These are phyloP conservation scores for Psilocybe cyanescens DNA, from an alignment of 768 basidiomycete genomes.

Conservation along the genomic window DNA sequence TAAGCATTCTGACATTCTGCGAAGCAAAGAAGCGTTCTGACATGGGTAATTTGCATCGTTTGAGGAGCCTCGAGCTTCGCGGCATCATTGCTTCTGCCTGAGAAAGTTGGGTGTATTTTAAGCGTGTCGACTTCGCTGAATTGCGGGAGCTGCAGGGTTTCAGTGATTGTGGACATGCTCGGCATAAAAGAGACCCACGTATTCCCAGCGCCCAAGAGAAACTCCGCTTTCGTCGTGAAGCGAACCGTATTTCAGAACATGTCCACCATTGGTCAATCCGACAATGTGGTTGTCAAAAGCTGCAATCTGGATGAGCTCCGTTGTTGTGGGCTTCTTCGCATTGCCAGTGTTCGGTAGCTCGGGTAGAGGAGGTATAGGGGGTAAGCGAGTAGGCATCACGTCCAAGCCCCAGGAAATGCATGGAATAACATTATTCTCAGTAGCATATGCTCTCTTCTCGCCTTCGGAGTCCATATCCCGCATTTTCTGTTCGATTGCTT, in stretches of 20 bases:
- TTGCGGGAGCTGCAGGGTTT: conserved; percentile 58
- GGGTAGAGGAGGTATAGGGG: conserved; percentile 64
- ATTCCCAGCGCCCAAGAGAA: conserved; percentile 61
- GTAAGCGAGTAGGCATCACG: conserved; percentile 59
- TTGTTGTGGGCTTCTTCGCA: conserved; percentile 26
- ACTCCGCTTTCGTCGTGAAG: conserved; percentile 45
- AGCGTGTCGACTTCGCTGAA: conserved; percentile 70
- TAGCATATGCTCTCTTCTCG: conserved; percentile 36
- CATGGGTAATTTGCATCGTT: conserved; percentile 76
- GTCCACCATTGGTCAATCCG: conserved; percentile 80
- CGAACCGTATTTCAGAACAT: conserved; percentile 67
- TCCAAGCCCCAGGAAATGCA: conserved; percentile 65
- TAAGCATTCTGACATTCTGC: conserved; percentile 13
- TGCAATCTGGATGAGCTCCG: conserved; percentile 77
- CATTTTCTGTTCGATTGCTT: conserved; percentile 40
- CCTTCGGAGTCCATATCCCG: conserved; percentile 48
- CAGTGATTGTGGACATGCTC: conserved; percentile 9
- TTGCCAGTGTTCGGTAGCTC: conserved; percentile 37
- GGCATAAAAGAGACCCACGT: conserved; percentile 49
- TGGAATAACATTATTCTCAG: conserved; percentile 49
- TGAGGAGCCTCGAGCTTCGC: conserved; percentile 39
- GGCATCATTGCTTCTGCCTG: conserved; percentile 28
- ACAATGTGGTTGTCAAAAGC: conserved; percentile 74
- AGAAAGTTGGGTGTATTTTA: conserved; percentile 46
- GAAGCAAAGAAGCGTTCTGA: conserved; percentile 39